Evolutionary conservation across 2,329 filamentous ascomycete genomes (phyloP).

Genomic region (Fusarium siculi): DNA sequence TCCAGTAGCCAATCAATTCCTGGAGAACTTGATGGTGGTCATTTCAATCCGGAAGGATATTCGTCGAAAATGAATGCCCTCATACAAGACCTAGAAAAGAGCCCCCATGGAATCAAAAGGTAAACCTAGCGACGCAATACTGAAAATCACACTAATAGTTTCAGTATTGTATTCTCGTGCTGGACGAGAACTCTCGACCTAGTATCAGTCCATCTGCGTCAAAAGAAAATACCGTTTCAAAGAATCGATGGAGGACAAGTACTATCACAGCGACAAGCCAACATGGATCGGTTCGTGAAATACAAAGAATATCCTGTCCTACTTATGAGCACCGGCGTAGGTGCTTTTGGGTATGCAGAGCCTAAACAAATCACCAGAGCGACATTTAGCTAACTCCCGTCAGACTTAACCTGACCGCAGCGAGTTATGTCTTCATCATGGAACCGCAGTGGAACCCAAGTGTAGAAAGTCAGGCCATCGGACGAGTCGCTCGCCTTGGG

Average conservation of each 20-base stretch:
- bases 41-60: too few relatives aligned
- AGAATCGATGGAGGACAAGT: neutral
- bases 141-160: too few relatives aligned
- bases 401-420: neutral
- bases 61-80: too few relatives aligned
- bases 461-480: neutral
- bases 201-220: neutral
- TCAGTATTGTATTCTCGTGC: neutral
- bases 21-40: too few relatives aligned
- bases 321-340: neutral
- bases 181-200: neutral
- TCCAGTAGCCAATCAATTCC: too few relatives aligned
- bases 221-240: neutral
- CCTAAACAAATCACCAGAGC: rapidly evolving
- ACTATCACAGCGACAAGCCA: neutral
- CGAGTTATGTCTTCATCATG: neutral
- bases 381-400: neutral
- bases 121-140: too few relatives aligned
- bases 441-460: neutral
- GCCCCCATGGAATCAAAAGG: too few relatives aligned
- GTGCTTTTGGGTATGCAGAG: neutral
- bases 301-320: neutral
- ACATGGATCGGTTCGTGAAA: neutral
- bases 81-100: too few relatives aligned
- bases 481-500: rapidly evolving